A percentile compares a stretch with the other conserved stretches of the same genome.
phyloP scores from a whole-genome alignment of 2,329 filamentous ascomycete genomes.

The Arthrobotrys musiformis region DNA sequence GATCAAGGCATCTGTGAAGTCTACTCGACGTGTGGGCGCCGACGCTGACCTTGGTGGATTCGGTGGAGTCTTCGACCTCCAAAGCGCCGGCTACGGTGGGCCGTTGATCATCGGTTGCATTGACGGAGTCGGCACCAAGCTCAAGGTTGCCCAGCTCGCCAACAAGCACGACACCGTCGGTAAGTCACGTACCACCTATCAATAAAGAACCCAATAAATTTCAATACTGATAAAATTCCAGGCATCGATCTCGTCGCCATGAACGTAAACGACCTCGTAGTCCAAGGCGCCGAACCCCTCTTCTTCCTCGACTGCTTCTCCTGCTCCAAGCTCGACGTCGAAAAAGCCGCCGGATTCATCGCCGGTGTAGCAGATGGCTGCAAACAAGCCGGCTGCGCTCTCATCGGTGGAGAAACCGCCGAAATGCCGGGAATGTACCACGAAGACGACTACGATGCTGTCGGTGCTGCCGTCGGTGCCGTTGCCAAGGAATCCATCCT shows the following conservation, averaged over 20 bases:
- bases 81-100: conserved; percentile 77
- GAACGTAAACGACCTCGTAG: conserved; percentile 98
- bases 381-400: conserved; percentile 81
- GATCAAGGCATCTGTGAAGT: conserved; percentile 89
- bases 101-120: conserved; percentile 93
- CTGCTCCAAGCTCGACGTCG: conserved; percentile 84
- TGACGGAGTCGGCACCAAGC: conserved; percentile 95
- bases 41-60: conserved; percentile 96
- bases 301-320: conserved; percentile 99
- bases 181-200: background rate
- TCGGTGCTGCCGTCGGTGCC: conserved; percentile 87
- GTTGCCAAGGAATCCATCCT: conserved; percentile 75
- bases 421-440: conserved; percentile 98
- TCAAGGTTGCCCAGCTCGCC: conserved; percentile 92
- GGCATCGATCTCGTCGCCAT: conserved; percentile 95
- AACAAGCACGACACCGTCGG: conserved; percentile 90
- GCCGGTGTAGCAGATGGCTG: conserved; percentile 90
- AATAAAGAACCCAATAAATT: background rate
- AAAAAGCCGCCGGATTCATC: conserved; percentile 84
- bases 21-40: conserved; percentile 84
- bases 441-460: conserved; percentile 89
- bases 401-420: conserved; percentile 96
- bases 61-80: conserved; percentile 84
- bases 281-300: conserved; percentile 92
- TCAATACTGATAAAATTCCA: conserved; percentile 13